A percentile compares a stretch with the other conserved stretches of the same genome.
Evolutionary conservation across 2,329 filamentous ascomycete genomes (phyloP).

Genomic region (Thielaviopsis musarum): DNA sequence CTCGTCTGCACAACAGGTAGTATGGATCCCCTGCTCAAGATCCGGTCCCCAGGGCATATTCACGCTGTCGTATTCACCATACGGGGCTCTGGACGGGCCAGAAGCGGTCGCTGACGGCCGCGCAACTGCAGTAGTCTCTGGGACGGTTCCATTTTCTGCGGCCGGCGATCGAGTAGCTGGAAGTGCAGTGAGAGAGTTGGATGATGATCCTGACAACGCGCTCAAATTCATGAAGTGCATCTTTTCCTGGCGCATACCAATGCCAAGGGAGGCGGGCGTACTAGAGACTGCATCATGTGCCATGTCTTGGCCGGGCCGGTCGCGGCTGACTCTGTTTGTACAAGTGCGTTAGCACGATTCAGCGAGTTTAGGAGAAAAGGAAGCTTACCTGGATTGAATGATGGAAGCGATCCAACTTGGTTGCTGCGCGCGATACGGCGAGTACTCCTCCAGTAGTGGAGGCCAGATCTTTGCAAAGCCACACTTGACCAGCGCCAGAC

Average conservation of each 20-base stretch:
- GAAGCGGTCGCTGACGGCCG: too few relatives aligned
- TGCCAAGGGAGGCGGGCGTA: background rate
- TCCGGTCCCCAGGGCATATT: background rate
- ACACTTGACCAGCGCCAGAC: conserved; percentile 21
- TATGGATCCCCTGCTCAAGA: background rate
- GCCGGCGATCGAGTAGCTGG: too few relatives aligned
- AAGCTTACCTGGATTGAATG: background rate
- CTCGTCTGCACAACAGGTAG: background rate
- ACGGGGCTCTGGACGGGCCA: background rate
- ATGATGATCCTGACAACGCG: background rate
- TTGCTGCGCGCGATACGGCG: conserved; percentile 17
- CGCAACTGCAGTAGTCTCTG: background rate
- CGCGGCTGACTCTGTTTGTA: background rate
- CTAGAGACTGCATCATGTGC: background rate
- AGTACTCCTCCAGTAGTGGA: conserved; percentile 23
- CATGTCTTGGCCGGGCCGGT: background rate
- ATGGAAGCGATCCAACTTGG: conserved; percentile 8
- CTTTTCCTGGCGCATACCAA: background rate
- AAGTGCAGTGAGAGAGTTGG: background rate
- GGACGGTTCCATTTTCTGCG: background rate
- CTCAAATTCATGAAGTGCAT: background rate
- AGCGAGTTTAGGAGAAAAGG: background rate
- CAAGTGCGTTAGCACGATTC: background rate
- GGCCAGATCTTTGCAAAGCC: conserved; percentile 30
- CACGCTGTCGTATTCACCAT: background rate